Evolutionary conservation across 352 stramenopile species (phyloP), one percentile per base, ranked within the genome.

Genomic region (Phytopythium litorale): DNA sequence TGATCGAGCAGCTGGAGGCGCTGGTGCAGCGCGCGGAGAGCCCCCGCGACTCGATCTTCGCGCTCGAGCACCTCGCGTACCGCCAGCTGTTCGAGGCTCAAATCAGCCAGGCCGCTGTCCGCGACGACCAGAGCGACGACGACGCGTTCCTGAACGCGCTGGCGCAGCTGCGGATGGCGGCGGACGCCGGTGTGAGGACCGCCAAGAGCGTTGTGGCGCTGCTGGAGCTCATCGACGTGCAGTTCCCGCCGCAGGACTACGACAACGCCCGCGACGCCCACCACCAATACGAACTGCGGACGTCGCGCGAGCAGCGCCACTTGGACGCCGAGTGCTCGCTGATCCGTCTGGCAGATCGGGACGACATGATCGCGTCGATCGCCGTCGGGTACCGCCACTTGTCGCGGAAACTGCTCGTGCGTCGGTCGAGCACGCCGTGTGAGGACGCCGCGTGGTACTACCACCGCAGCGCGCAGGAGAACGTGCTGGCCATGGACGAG

Each of bases 291-390:
- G 68, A 71, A 23, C 57, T 45, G 6, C 65, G 58, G 5, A 23
- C 76, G 21, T 73, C 66, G 4, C 32, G 16, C 1, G 13, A 74
- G 1, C 66, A 78, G 53, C 70, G 72, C 9, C 73, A 73, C 40
- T 18, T 62, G 3, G 66, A 70, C n/a, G 81, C 73, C 0, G 61
- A 80, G n/a, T 51, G 67, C 21, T 42, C 69, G 45, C 59, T 91
- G 8, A 40, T 69, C 23, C 46, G 61, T 7, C 67, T 88, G 30
- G 71, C 70, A 1, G 60, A 30, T 9, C 43, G 65, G 7, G 45
- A 79, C 19, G 79, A 91, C 54, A 76, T 88, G 32, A 72, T 81
- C 32, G 76, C 78, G n/a, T 80, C 75, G 1, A 64, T 91, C n/a
- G 78, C 78, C 19, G 58, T 88, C 18, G 81, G 65, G 18, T 88